A percentile compares a stretch with the other conserved stretches of the same genome.
These are phyloP conservation scores for Aureobasidium sp. DNA, from an alignment of 2,329 filamentous ascomycete genomes.

Conservation along the genomic window DNA sequence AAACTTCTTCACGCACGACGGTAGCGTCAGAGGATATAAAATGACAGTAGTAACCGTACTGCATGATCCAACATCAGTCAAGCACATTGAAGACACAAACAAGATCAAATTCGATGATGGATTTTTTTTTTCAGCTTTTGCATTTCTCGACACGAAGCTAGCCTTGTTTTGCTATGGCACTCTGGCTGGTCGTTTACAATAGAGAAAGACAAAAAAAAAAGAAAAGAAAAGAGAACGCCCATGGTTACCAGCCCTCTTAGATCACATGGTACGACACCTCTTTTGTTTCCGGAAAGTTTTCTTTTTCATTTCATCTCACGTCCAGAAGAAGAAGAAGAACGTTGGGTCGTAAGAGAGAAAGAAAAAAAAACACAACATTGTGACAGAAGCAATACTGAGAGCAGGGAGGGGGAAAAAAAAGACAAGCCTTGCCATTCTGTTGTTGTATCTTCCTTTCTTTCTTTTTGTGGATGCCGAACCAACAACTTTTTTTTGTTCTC, in stretches of 20 bases:
- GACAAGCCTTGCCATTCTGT: slow-evolving; percentile 4
- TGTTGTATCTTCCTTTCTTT: not conserved
- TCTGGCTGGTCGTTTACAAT: no score
- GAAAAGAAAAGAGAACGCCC: not conserved
- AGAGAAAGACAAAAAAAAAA: no score
- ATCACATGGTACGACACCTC: slow-evolving; percentile 5
- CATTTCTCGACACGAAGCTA: slow-evolving; percentile 9
- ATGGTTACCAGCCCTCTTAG: slow-evolving; percentile 5
- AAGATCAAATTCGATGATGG: no score
- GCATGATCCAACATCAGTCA: no score
- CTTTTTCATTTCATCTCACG: slow-evolving; percentile 3
- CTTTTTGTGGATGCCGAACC: no score
- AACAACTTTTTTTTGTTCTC: no score
- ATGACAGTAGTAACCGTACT: no score
- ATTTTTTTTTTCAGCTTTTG: no score
- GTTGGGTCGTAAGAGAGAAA: not conserved
- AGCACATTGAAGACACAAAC: no score
- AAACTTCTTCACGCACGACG: no score
- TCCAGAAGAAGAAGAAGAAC: not conserved
- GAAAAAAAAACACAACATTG: no score
- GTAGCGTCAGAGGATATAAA: no score
- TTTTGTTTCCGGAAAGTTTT: not conserved
- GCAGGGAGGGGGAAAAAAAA: not conserved
- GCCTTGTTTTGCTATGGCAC: not conserved
- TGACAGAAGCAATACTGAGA: not conserved